phyloP scores from a whole-genome alignment of 2,329 filamentous ascomycete genomes.

The Pochonia chlamydosporia region DNA sequence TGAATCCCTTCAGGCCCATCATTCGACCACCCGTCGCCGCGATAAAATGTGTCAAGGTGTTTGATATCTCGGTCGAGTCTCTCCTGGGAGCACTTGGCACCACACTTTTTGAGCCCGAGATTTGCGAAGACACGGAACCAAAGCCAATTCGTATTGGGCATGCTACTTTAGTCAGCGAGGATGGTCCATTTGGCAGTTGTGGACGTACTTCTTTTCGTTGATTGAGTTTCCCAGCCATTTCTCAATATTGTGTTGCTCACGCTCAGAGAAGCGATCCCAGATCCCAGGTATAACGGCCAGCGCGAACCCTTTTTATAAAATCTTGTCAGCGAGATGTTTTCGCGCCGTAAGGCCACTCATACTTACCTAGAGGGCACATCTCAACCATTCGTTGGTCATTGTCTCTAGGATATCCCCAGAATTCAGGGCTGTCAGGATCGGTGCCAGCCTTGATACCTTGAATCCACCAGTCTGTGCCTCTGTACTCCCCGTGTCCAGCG shows the following conservation, averaged over 20 bases:
- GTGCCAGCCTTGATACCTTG: slow-evolving; percentile 66
- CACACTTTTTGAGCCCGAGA: slow-evolving; percentile 69
- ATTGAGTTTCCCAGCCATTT: slow-evolving; percentile 68
- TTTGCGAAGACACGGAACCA: slow-evolving; percentile 87
- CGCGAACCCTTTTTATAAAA: slow-evolving; percentile 47
- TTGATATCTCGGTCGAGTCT: slow-evolving; percentile 69
- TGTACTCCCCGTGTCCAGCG: slow-evolving; percentile 61
- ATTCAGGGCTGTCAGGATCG: slow-evolving; percentile 63
- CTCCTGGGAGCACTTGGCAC: slow-evolving; percentile 62
- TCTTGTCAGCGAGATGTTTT: neutral
- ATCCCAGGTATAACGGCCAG: slow-evolving; percentile 62
- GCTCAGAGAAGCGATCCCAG: slow-evolving; percentile 59
- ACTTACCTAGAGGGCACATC: slow-evolving; percentile 65
- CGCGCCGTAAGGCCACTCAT: too few relatives aligned
- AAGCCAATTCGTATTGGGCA: slow-evolving; percentile 64
- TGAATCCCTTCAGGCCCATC: slow-evolving; percentile 74
- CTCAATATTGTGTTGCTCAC: slow-evolving; percentile 61
- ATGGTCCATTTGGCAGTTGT: neutral
- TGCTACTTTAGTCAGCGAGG: slow-evolving; percentile 40
- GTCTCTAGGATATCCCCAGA: slow-evolving; percentile 71
- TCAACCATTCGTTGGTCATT: slow-evolving; percentile 65
- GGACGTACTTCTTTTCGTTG: slow-evolving; percentile 63
- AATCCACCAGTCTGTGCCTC: slow-evolving; percentile 51
- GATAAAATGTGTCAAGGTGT: slow-evolving; percentile 74
- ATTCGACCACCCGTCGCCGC: slow-evolving; percentile 78